Evolutionary conservation across 352 stramenopile genomes (phyloP), one percentile per base, ranked within the genome.

Genomic region (Pythium aphanidermatum): DNA sequence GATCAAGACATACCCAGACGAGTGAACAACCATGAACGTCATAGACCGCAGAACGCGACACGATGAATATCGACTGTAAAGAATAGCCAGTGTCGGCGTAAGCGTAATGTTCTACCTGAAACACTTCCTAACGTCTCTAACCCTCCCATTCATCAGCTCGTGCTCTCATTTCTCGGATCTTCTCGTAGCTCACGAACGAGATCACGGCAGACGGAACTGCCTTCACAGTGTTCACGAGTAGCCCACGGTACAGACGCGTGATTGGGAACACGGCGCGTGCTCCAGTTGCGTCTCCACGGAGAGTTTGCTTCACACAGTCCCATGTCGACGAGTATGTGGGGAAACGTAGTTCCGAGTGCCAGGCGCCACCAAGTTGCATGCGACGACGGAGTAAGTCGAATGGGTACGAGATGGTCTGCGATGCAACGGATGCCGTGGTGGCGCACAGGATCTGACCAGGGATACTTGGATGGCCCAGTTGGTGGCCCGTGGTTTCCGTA

Each of bases 111-210:
- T 14, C 19, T 14, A 36, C 39, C 46, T 38, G n/a, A n/a, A n/a
- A n/a, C n/a, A n/a, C n/a, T n/a, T n/a, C n/a, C n/a, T n/a, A n/a
- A n/a, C n/a, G n/a, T n/a, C n/a, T n/a, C n/a, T n/a, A n/a, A n/a
- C n/a, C n/a, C n/a, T n/a, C n/a, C n/a, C 16, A 39, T 24, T 50
- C 43, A 2, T 79, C 63, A 19, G 38, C 60, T 9, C 32, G 47
- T 21, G 58, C 42, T 24, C 76, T 68, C 44, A 81, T 63, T 40
- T 79, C 65, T 16, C 72, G 70, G 47, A 87, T 61, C 57, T 86
- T 85, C 44, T 91, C 79, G 45, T 87, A 91, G 42, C 60, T 84
- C 23, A 87, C 54, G 53, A 91, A 91, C 33, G 79, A 85, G 36
- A 91, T 83, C 8, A 86, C 54, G 0, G 75, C 77, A 12, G 75